Evolutionary conservation across 2,329 filamentous ascomycete genomes (phyloP), one percentile per base, ranked within the genome.

Genomic region (Xenoacremonium recifei): DNA sequence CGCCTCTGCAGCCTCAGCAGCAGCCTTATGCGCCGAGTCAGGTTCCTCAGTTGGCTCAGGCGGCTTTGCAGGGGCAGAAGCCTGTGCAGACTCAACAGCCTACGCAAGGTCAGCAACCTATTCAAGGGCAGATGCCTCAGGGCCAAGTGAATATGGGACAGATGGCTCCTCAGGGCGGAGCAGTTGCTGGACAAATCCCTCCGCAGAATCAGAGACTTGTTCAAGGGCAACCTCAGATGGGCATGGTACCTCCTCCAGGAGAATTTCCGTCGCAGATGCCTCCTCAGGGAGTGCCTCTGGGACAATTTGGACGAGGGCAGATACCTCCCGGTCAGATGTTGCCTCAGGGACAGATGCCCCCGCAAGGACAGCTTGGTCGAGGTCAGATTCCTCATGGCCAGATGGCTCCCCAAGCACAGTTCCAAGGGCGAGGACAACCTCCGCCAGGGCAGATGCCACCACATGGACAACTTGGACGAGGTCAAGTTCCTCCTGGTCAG

Each of bases 301-400:
- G 20, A 20, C 16, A 19, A 20, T n/a, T 19, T 9, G 6, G 32
- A n/a, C 32, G 20, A 20, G 16, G 7, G 7, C 32, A 20, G 16
- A 7, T n/a, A 12, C 17, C 38, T 15, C 45, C 40, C 13, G 32
- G 25, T 1, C 40, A 42, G 13, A 37, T 40, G 30, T 41, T 35
- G 2, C 36, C 37, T 18, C 46, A 43, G 20, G 39, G 46, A 15
- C 36, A 47, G 4, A 38, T 40, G 21, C 39, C 6, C 10, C 20
- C 25, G 6, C 34, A 23, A 18, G 39, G 29, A 32, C 42, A 38
- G 15, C 30, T 15, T 27, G 23, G 21, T 4, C 36, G 16, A 16
- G 38, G 25, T 23, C 42, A 37, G 17, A 30, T 30, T 9, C 41
- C 44, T 4, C 39, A 17, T 6, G 21, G 29, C 17, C 42, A 37